phyloP scores from a whole-genome alignment of 306 rosid genomes.

The Lathyrus oleraceus region DNA sequence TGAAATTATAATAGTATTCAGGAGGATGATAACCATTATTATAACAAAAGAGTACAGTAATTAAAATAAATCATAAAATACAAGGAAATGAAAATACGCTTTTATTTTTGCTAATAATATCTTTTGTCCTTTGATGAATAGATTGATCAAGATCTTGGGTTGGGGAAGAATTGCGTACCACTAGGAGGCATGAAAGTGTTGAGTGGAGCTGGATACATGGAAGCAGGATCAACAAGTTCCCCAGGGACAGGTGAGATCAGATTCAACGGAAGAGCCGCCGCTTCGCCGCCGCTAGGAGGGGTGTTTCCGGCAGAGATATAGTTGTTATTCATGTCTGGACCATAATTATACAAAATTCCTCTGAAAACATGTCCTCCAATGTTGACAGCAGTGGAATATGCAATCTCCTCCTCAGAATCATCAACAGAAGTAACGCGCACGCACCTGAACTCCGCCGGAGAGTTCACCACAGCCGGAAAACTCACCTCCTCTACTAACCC shows the following conservation, averaged over 20 bases:
- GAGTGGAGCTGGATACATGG: slow-evolving; percentile 67
- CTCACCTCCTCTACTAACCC: slow-evolving; percentile 69
- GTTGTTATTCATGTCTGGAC: slow-evolving; percentile 51
- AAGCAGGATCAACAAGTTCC: slow-evolving; percentile 56
- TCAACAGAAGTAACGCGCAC: slow-evolving; percentile 76
- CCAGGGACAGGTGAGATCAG: slow-evolving; percentile 49
- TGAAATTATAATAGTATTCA: neutral
- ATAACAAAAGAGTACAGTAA: neutral
- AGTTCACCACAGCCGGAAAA: slow-evolving; percentile 69
- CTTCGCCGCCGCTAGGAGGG: slow-evolving; percentile 47
- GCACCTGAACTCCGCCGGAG: slow-evolving; percentile 73
- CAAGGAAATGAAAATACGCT: neutral
- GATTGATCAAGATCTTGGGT: slow-evolving; percentile 81
- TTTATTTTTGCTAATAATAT: neutral
- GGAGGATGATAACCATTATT: neutral
- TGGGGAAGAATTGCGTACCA: slow-evolving; percentile 99
- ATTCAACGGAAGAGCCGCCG: slow-evolving; percentile 55
- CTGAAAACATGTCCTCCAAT: slow-evolving; percentile 90
- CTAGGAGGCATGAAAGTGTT: slow-evolving; percentile 82
- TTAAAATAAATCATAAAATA: slow-evolving; percentile 9
- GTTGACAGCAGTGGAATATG: slow-evolving; percentile 88
- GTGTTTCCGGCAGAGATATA: slow-evolving; percentile 49
- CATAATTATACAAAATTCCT: slow-evolving; percentile 84
- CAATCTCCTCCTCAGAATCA: slow-evolving; percentile 73
- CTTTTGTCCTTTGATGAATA: slow-evolving; percentile 4